phyloP scores from a whole-genome alignment of 495 filamentous ascomycete genomes.

The Pseudoneurospora amorphoporcata region DNA sequence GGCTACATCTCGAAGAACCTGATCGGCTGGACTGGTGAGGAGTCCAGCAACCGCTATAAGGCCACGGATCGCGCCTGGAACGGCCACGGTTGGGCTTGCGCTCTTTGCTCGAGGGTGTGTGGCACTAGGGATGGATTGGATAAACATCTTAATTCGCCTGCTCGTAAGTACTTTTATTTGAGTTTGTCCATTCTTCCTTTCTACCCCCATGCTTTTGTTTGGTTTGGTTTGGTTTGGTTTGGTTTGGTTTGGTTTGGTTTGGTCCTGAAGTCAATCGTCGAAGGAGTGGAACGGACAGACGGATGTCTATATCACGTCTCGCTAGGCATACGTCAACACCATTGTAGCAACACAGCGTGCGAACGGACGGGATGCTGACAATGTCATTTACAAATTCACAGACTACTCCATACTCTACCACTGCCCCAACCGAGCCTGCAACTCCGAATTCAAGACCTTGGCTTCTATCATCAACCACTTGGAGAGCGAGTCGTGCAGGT shows the following conservation, averaged over 20 bases:
- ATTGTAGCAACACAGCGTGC: not conserved
- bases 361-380: not conserved
- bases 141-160: constrained; percentile 15
- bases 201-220: not conserved
- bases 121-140: not conserved
- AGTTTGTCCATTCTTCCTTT: not conserved
- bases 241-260: not conserved
- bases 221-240: not conserved
- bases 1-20: constrained; percentile 18
- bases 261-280: not conserved
- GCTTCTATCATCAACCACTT: constrained; percentile 44
- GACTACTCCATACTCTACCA: constrained; percentile 42
- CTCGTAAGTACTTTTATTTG: constrained; percentile 12
- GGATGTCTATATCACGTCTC: not conserved
- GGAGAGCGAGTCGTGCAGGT: constrained; percentile 43
- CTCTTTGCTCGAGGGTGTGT: constrained; percentile 14
- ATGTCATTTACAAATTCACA: not conserved
- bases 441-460: constrained; percentile 35
- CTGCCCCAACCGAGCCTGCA: constrained; percentile 38
- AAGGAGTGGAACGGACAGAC: not conserved
- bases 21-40: constrained; percentile 11
- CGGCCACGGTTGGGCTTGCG: constrained; percentile 11
- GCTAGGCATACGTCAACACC: too few species aligned
- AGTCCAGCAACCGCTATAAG: constrained; percentile 3
- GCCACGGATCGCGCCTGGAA: constrained; percentile 9